Conservation (phyloP, 2,329 filamentous ascomycete genomes). For the Fusarium sp. region DNA sequence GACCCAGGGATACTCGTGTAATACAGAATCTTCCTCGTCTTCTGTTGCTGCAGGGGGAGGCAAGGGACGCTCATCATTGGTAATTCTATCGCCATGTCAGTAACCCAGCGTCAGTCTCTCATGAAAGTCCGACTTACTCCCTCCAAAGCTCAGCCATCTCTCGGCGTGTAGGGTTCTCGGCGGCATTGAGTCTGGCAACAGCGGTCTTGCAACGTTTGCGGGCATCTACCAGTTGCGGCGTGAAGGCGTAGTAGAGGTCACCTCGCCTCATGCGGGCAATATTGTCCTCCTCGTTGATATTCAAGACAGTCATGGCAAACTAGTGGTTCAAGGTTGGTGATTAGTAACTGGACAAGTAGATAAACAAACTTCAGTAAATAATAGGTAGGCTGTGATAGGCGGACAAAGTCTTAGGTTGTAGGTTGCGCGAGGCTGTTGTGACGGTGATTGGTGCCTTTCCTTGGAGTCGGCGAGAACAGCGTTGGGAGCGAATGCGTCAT, state of each 20-base stretch:
- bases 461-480: too few relatives aligned
- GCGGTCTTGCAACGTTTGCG: constrained; percentile 74
- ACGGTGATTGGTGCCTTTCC: not conserved
- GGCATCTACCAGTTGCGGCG: constrained; percentile 73
- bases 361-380: not conserved
- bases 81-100: constrained; percentile 62
- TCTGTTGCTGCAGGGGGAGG: constrained; percentile 69
- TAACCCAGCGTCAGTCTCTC: rapidly evolving
- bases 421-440: not conserved
- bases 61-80: constrained; percentile 71
- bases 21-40: constrained; percentile 74
- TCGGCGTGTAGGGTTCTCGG: constrained; percentile 71
- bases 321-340: rapidly evolving
- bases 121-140: constrained; percentile 66
- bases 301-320: constrained; percentile 24
- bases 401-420: not conserved
- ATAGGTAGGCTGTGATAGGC: not conserved
- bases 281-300: constrained; percentile 62
- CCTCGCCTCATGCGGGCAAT: constrained; percentile 71
- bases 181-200: constrained; percentile 73
- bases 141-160: constrained; percentile 76
- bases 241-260: constrained; percentile 81
- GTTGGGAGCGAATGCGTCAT: not conserved
- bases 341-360: too few relatives aligned
- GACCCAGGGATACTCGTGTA: constrained; percentile 76